phyloP scores from a whole-genome alignment of 495 filamentous ascomycete species.

The Penicillium alfredii region DNA sequence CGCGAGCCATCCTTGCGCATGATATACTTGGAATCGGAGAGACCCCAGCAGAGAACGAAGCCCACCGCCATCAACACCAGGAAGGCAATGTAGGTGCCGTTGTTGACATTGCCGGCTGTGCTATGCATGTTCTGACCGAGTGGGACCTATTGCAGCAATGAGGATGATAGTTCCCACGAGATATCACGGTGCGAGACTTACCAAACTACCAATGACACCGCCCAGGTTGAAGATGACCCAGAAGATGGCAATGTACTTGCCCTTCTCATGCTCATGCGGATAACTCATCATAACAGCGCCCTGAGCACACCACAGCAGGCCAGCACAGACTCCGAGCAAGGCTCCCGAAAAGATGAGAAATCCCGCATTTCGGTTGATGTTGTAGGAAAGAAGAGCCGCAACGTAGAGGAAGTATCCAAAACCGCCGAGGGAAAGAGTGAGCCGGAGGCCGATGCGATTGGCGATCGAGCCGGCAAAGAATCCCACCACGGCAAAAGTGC shows the following conservation, averaged over 20 bases:
- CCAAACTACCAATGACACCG: constrained; percentile 81
- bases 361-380: constrained; percentile 61
- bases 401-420: constrained; percentile 84
- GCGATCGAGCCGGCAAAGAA: constrained; percentile 81
- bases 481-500: constrained; percentile 77
- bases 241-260: constrained; percentile 82
- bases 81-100: constrained; percentile 89
- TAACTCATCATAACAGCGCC: constrained; percentile 96
- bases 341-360: constrained; percentile 55
- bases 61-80: constrained; percentile 78
- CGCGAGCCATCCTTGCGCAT: constrained; percentile 76
- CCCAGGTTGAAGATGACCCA: constrained; percentile 96
- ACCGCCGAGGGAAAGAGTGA: constrained; percentile 72
- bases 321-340: constrained; percentile 68
- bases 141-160: constrained; percentile 48
- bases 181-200: constrained; percentile 23
- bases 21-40: constrained; percentile 73
- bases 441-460: constrained; percentile 67
- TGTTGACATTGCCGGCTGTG: constrained; percentile 54
- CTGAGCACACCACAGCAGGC: constrained; percentile 85
- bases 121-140: constrained; percentile 74
- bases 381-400: constrained; percentile 72
- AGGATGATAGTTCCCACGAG: neutral
- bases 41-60: constrained; percentile 61
- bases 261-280: constrained; percentile 74